Evolutionary conservation across 2,329 filamentous ascomycete genomes (phyloP).

Genomic region (Chaetomiaceae sp.): DNA sequence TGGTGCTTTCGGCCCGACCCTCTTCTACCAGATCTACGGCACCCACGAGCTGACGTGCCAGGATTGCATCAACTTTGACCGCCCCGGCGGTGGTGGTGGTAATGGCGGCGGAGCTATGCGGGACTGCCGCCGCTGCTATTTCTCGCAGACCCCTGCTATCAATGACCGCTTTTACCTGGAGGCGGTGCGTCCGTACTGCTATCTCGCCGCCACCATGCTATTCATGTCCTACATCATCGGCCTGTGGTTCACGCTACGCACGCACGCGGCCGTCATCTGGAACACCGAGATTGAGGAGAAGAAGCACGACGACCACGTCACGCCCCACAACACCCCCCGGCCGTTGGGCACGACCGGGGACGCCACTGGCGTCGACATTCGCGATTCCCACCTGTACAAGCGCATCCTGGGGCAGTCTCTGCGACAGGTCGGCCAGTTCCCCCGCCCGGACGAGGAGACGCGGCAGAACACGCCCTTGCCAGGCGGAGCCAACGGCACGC

Average conservation of each 20-base stretch:
- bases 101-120: constrained; percentile 41
- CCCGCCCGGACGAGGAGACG: constrained; percentile 45
- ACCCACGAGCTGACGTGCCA: constrained; percentile 92
- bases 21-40: constrained; percentile 98
- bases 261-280: constrained; percentile 96
- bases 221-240: constrained; percentile 94
- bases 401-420: constrained; percentile 87
- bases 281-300: constrained; percentile 79
- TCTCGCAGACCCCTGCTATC: constrained; percentile 78
- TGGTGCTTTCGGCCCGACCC: constrained; percentile 87
- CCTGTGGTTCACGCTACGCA: constrained; percentile 90
- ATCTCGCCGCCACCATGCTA: constrained; percentile 76
- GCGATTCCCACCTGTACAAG: constrained; percentile 87
- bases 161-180: constrained; percentile 85
- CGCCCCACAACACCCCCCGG: constrained; percentile 28
- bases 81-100: constrained; percentile 26
- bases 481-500: constrained; percentile 46
- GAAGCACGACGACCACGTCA: constrained; percentile 52
- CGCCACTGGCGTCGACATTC: constrained; percentile 62
- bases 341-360: constrained; percentile 41
- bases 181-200: constrained; percentile 90
- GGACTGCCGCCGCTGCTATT: constrained; percentile 92
- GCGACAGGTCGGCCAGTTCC: constrained; percentile 69
- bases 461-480: constrained; percentile 37
- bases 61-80: constrained; percentile 50